phyloP scores from a whole-genome alignment of 257 asterid species.

The Fraxinus cuspidata region DNA sequence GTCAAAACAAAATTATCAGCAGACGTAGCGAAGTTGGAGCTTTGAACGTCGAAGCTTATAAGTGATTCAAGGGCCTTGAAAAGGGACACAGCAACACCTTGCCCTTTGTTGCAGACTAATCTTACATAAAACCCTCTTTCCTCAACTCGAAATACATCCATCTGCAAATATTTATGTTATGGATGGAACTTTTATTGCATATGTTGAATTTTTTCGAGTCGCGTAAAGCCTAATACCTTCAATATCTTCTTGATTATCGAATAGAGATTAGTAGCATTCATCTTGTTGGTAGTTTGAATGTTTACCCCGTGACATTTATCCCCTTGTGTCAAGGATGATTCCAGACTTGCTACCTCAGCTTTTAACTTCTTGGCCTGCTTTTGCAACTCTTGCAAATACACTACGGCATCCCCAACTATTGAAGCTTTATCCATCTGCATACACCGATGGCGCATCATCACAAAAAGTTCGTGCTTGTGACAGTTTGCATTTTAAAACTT shows the following conservation, averaged over 20 bases:
- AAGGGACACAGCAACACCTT: constrained; percentile 56
- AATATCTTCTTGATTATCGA: constrained; percentile 53
- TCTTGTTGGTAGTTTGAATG: constrained; percentile 25
- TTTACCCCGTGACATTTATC: constrained; percentile 3
- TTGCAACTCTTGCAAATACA: constrained; percentile 68
- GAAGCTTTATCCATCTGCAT: constrained; percentile 92
- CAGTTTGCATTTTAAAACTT: too few relatives aligned
- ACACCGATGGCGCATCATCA: background rate
- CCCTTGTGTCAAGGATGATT: constrained; percentile 31
- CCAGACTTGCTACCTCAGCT: constrained; percentile 54
- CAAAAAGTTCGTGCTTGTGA: too few relatives aligned
- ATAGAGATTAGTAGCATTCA: constrained; percentile 19
- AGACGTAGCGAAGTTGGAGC: constrained; percentile 55
- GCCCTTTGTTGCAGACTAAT: constrained; percentile 47
- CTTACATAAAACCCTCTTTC: constrained; percentile 61
- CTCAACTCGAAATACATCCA: constrained; percentile 64
- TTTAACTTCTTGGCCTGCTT: constrained; percentile 55
- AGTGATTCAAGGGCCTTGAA: constrained; percentile 64
- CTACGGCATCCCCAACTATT: constrained; percentile 72
- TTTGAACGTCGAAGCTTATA: constrained; percentile 42
- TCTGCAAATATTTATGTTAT: constrained; percentile 34
- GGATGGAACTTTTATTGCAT: too few relatives aligned
- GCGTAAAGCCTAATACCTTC: constrained; percentile 40
- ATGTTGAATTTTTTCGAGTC: too few relatives aligned
- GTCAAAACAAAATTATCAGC: constrained; percentile 54